These are phyloP conservation scores for Biscogniauxia marginata DNA, from an alignment of 2,329 filamentous ascomycete genomes.

Conservation along the genomic window DNA sequence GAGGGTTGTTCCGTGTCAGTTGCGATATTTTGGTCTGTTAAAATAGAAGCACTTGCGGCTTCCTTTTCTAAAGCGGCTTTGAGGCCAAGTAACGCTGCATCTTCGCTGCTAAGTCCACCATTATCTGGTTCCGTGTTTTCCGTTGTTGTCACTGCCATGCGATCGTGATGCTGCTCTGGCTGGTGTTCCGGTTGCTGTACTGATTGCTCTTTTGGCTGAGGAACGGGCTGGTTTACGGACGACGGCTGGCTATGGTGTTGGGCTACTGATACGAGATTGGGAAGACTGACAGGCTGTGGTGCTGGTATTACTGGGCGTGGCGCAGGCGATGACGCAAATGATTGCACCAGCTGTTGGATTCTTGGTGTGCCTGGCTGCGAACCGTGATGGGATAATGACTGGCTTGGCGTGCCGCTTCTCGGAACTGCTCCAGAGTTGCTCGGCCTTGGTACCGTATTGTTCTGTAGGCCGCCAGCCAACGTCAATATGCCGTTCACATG, in stretches of 20 bases:
- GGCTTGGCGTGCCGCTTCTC: conserved; percentile 21
- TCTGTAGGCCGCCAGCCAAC: conserved; percentile 52
- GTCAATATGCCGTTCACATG: conserved; percentile 61
- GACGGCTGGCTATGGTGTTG: conserved; percentile 15
- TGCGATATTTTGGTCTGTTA: neutral
- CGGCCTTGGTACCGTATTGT: conserved; percentile 21
- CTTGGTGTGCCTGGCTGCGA: conserved; percentile 24
- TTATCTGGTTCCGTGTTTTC: conserved; percentile 14
- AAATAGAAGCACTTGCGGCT: conserved; percentile 1
- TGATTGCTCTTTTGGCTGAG: neutral
- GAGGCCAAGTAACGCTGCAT: conserved; percentile 28
- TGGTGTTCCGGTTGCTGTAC: conserved; percentile 6
- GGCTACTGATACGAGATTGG: conserved; percentile 23
- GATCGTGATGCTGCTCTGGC: conserved; percentile 7
- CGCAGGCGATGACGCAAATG: conserved; percentile 13
- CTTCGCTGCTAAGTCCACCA: conserved; percentile 26
- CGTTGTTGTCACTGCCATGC: conserved; percentile 1
- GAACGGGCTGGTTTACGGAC: conserved; percentile 10
- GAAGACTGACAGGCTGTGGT: conserved; percentile 32
- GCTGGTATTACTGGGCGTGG: conserved; percentile 30
- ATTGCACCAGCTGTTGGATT: conserved; percentile 20
- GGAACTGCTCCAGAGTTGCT: conserved; percentile 17
- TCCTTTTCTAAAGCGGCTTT: conserved; percentile 26
- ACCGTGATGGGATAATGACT: conserved; percentile 17
- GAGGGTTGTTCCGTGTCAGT: neutral